phyloP scores from a whole-genome alignment of 768 basidiomycete genomes.

The Psilocybe sp. region DNA sequence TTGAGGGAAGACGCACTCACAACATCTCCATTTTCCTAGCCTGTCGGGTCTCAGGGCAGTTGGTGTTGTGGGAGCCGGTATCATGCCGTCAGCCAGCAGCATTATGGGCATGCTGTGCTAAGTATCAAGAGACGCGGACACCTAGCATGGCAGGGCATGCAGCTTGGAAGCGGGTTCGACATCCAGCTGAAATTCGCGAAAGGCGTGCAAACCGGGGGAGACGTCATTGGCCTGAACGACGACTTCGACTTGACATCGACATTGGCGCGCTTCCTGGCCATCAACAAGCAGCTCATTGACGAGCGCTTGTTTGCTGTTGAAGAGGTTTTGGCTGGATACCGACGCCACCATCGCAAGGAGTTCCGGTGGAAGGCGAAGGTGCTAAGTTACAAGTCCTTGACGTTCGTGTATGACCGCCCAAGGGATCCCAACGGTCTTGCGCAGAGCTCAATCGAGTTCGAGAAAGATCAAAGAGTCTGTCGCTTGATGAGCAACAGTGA shows the following conservation, averaged over 20 bases:
- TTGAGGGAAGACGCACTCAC: neutral
- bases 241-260: slow-evolving; percentile 61
- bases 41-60: slow-evolving; percentile 41
- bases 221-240: slow-evolving; percentile 60
- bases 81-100: slow-evolving; percentile 42
- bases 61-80: slow-evolving; percentile 47
- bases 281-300: slow-evolving; percentile 53
- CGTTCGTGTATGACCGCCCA: slow-evolving; percentile 57
- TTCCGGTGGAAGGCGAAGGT: slow-evolving; percentile 48
- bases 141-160: slow-evolving; percentile 46
- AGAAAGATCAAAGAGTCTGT: slow-evolving; percentile 56
- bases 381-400: slow-evolving; percentile 63
- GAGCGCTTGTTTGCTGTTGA: slow-evolving; percentile 42
- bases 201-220: slow-evolving; percentile 44
- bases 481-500: slow-evolving; percentile 44
- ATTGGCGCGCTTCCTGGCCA: slow-evolving; percentile 60
- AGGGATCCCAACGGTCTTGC: slow-evolving; percentile 41
- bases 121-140: slow-evolving; percentile 52
- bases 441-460: slow-evolving; percentile 42
- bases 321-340: slow-evolving; percentile 46
- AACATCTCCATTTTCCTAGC: slow-evolving; percentile 26
- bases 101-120: slow-evolving; percentile 47
- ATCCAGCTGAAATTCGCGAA: slow-evolving; percentile 57
- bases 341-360: slow-evolving; percentile 45
- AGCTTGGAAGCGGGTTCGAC: slow-evolving; percentile 69